phyloP scores from a whole-genome alignment of 2,329 filamentous ascomycete species.

The Monilinia vaccinii-corymbosi region DNA sequence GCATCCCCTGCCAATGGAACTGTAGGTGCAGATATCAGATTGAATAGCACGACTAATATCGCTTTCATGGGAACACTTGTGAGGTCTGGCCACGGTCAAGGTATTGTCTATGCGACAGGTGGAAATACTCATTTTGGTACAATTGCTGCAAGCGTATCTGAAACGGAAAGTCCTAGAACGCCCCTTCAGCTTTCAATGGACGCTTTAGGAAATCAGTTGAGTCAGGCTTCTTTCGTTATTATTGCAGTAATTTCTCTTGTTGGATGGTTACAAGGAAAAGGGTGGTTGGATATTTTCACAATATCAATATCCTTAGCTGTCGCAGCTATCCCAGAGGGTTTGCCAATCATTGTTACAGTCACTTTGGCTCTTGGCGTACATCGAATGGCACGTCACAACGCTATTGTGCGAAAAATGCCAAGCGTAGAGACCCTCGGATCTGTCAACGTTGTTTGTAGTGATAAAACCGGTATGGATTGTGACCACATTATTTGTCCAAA shows the following conservation, averaged over 20 bases:
- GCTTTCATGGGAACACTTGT: conserved; percentile 98
- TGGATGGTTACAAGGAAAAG: conserved; percentile 82
- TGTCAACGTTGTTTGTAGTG: conserved; percentile 99
- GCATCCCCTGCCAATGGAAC: conserved; percentile 48
- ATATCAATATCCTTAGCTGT: conserved; percentile 96
- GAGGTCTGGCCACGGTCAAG: conserved; percentile 88
- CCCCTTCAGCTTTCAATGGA: conserved; percentile 96
- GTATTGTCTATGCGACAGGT: conserved; percentile 94
- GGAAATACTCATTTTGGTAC: conserved; percentile 91
- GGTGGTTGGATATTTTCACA: conserved; percentile 88
- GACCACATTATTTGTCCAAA: background rate
- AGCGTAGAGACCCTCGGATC: conserved; percentile 96
- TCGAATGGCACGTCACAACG: conserved; percentile 89
- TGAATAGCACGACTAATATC: conserved; percentile 78
- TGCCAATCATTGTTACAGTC: conserved; percentile 97
- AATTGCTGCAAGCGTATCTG: conserved; percentile 86
- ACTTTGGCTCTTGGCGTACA: conserved; percentile 91
- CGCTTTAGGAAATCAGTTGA: conserved; percentile 88
- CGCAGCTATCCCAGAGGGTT: conserved; percentile 88
- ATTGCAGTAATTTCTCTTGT: conserved; percentile 90
- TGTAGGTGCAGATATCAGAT: conserved; percentile 54
- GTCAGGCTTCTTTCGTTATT: conserved; percentile 91
- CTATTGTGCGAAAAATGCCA: conserved; percentile 89
- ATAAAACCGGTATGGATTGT: conserved; percentile 67
- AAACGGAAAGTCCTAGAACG: conserved; percentile 90